Base-by-base conservation (phyloP, 2,329 filamentous ascomycete genomes). In the Talaromyces albobiverticillius region DNA sequence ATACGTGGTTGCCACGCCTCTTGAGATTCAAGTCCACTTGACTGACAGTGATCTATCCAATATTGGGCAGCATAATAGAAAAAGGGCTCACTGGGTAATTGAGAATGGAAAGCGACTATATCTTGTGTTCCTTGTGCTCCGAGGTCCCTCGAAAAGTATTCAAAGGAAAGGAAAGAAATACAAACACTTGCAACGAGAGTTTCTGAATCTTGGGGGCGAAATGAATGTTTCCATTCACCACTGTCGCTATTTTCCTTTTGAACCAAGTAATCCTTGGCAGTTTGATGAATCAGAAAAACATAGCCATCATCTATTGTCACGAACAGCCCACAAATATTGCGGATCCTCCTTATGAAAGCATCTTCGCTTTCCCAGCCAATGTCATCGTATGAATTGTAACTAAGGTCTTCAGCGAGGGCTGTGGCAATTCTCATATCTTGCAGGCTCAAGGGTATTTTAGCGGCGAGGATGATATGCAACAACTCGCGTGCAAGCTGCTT, bases 401-500 rank as follows among this genome's bases (percentile, higher is more conserved):
- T 55, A 57, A 7, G 57, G 54, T 23, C 46, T 31, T 16, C 40
- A n/a, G 46, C 47, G 4, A 62, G 57, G 8, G 52, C 57, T 14
- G 56, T 26, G 5, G 56, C 47, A 34, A 57, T 29, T 16, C 53
- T 50, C 57, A 64, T 56, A 43, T 63, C 61, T 36, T 34, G 26
- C 3, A 62, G 3, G 2, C 47, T 57, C 18, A 62, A 36, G 5
- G 60, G 60, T 3, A 51, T 47, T 46, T 42, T 43, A 5, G 60
- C 61, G 14, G 31, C 58, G 13, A 63, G 34, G 13, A 64, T 54
- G n/a, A 61, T 62, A 18, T 55, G 59, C 4, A 63, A 36, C 18
- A 64, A 45, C 6, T 22, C 58, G 16, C 46, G 25, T 2, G 45
- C 46, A 14, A 31, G 32, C 20, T 32, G 22, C 18, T 53, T 11